phyloP scores from a whole-genome alignment of 768 basidiomycete genomes.

The Rhodosporidiobolus odoratus region DNA sequence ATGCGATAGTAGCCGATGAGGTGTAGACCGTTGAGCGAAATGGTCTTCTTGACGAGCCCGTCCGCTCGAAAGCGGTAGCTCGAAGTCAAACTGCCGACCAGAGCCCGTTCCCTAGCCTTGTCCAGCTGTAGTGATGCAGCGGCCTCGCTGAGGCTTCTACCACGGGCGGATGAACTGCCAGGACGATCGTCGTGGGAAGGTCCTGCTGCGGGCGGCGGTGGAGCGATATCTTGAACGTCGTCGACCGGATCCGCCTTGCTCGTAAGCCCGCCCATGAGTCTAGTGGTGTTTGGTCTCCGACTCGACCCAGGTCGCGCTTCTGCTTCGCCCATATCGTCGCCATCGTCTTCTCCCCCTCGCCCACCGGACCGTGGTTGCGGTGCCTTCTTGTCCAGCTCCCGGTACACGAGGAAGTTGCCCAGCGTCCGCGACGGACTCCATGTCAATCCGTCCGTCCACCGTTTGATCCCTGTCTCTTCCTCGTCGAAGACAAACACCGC shows the following conservation, averaged over 20 bases:
- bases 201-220: not conserved
- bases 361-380: not conserved
- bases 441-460: conserved; percentile 84
- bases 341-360: not conserved
- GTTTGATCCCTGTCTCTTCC: conserved; percentile 92
- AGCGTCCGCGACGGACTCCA: conserved; percentile 91
- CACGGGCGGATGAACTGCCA: not conserved
- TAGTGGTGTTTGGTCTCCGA: not conserved
- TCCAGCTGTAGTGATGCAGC: conserved; percentile 14
- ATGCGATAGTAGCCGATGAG: conserved; percentile 91
- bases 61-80: conserved; percentile 86
- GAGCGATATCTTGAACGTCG: conserved; percentile 12
- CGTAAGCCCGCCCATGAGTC: conserved; percentile 23
- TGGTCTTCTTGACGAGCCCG: conserved; percentile 95
- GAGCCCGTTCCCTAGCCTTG: conserved; percentile 57
- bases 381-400: conserved; percentile 77
- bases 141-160: conserved; percentile 4
- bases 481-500: conserved; percentile 97
- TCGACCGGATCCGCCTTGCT: conserved; percentile 33
- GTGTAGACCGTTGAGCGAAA: conserved; percentile 81
- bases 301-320: conserved; percentile 40
- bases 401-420: conserved; percentile 91
- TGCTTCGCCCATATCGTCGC: conserved; percentile 38
- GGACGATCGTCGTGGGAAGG: not conserved
- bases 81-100: conserved; percentile 87